Conservation (phyloP, 208 protist species). For the Novymonas esmeraldas region DNA sequence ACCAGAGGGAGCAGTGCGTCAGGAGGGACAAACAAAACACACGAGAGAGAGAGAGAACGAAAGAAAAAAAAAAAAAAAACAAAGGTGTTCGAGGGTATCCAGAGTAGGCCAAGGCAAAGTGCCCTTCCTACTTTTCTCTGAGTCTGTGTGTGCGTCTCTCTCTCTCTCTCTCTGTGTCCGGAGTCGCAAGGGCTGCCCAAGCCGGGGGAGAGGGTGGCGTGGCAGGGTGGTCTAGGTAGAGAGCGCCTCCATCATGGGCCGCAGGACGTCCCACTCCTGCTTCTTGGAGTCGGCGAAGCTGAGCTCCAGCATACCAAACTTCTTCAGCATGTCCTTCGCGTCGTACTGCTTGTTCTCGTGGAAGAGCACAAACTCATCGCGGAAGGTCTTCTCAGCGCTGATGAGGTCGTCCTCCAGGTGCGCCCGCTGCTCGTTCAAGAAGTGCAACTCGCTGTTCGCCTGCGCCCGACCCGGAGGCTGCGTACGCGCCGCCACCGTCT, state of each 20-base stretch:
- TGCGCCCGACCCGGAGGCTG: constrained; percentile 32
- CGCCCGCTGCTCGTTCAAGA: constrained; percentile 37
- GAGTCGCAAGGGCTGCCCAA: background rate
- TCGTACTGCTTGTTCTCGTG: constrained; percentile 86
- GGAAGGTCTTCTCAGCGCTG: constrained; percentile 44
- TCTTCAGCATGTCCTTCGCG: constrained; percentile 74
- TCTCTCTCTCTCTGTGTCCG: background rate
- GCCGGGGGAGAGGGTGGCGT: background rate
- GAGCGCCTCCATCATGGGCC: constrained; percentile 46
- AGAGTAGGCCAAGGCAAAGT: background rate
- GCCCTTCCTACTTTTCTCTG: no score
- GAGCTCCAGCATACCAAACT: constrained; percentile 82
- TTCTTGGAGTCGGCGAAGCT: constrained; percentile 70
- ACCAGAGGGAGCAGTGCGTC: no score
- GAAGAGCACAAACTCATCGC: constrained; percentile 76
- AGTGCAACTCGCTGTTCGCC: constrained; percentile 36
- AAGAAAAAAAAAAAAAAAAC: background rate
- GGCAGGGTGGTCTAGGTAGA: constrained; percentile 5
- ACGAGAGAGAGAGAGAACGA: background rate
- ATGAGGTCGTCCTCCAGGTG: constrained; percentile 37
- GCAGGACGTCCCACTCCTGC: constrained; percentile 68
- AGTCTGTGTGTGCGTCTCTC: no score
- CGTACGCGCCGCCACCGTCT: constrained; percentile 28
- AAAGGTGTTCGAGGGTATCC: background rate
- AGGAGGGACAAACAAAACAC: no score